phyloP scores from a whole-genome alignment of 2,329 filamentous ascomycete species.

The Hypoxylon sp. region DNA sequence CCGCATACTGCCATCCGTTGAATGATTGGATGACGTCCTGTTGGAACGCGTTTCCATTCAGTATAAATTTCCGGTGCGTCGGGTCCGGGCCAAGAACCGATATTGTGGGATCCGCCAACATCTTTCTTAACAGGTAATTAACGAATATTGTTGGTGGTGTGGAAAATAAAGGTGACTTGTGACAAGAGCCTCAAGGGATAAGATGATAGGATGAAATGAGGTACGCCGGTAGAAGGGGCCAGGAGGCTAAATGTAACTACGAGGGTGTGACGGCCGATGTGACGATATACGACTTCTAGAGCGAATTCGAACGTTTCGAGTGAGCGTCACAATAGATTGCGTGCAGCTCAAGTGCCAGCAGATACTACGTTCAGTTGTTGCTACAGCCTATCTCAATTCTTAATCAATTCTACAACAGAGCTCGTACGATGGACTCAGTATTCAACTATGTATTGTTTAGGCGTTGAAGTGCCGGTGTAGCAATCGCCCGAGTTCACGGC shows the following conservation, averaged over 20 bases:
- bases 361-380: constrained; percentile 6
- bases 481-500: constrained; percentile 38
- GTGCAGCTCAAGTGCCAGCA: constrained; percentile 15
- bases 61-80: constrained; percentile 54
- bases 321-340: constrained; percentile 34
- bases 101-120: constrained; percentile 53
- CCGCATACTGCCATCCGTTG: constrained; percentile 65
- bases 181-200: constrained; percentile 7
- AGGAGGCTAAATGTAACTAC: constrained; percentile 36
- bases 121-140: too few species aligned
- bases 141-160: too few species aligned
- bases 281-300: constrained; percentile 29
- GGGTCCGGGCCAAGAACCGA: constrained; percentile 57
- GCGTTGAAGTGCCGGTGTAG: constrained; percentile 36
- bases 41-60: constrained; percentile 66
- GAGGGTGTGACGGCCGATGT: constrained; percentile 23
- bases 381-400: constrained; percentile 10
- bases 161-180: neutral
- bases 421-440: constrained; percentile 27
- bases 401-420: constrained; percentile 10
- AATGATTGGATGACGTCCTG: constrained; percentile 64
- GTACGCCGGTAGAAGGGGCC: constrained; percentile 22
- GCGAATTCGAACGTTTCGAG: constrained; percentile 23
- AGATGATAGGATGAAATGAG: constrained; percentile 10
- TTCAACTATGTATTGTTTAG: constrained; percentile 18